A percentile compares a stretch with the other conserved stretches of the same genome.
These are phyloP conservation scores for Daldinia decipiens DNA, from an alignment of 495 filamentous ascomycete genomes.

Conservation along the genomic window DNA sequence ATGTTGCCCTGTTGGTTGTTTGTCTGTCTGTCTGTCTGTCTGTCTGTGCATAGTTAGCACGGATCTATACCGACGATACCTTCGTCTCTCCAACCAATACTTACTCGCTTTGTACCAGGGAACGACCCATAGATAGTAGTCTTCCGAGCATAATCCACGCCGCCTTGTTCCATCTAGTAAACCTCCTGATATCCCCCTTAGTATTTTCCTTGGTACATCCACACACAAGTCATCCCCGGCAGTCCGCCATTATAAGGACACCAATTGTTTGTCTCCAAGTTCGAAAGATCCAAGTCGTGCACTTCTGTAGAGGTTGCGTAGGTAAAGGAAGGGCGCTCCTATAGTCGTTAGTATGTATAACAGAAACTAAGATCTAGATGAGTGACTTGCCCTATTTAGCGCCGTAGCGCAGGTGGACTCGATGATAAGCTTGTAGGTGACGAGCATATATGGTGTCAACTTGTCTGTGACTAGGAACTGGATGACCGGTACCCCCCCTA, in stretches of 20 bases:
- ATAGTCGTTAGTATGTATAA: not conserved
- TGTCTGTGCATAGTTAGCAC: no score
- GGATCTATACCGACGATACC: no score
- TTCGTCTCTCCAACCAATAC: not conserved
- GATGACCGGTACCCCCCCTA: no score
- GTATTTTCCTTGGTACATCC: not conserved
- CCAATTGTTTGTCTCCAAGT: not conserved
- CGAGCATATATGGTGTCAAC: no score
- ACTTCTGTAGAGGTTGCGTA: not conserved
- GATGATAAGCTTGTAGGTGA: no score
- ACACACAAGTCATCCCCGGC: not conserved
- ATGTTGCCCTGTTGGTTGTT: no score
- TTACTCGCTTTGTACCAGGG: not conserved
- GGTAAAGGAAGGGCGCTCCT: not conserved
- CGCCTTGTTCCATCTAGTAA: not conserved
- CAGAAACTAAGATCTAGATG: not conserved
- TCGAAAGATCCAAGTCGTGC: not conserved
- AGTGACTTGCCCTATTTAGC: not conserved
- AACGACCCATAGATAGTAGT: not conserved
- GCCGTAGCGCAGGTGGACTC: no score
- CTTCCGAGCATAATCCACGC: not conserved
- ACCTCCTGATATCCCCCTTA: not conserved
- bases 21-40: no score
- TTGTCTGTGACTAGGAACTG: no score
- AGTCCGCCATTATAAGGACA: not conserved